Base-by-base conservation (phyloP, 2,329 filamentous ascomycete species). In the Trichoderma gracile region DNA sequence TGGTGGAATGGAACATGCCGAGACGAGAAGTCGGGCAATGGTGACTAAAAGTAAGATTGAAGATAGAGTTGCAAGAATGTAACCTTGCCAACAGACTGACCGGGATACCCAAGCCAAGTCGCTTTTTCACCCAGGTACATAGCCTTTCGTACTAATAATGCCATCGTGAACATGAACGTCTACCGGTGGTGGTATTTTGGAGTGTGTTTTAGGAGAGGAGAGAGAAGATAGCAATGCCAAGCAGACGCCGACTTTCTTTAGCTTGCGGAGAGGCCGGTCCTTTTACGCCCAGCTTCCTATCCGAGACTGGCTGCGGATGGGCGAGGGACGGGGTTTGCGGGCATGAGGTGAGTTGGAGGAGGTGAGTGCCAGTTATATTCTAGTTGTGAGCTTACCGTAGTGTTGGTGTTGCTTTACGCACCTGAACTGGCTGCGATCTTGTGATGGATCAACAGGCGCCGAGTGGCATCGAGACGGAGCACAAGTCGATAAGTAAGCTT, bases 211-310 rank as follows among this genome's bases (percentile, higher is more conserved):
- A 19, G 33, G 12, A 38, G 42, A 45, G 42, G 42, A 2, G 19
- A 40, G n/a, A 25, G 56, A 19, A n/a, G 43, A 21, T 27, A 33
- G 17, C 10, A 27, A 33, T 50, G 56, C 23, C 56, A 59, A 21
- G 56, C 45, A 42, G 12, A 50, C 45, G 40, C 57, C 46, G 25
- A 27, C 23, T 30, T 3, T 38, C n/a, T 61, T 33, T 59, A 40
- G 56, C 6, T 14, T 15, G 56, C 56, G 46, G 46, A 42, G 56
- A 14, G 42, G 23, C 33, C 56, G 46, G 56, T 23, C 56, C 45
- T 42, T 61, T 52, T 42, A 23, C 52, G 57, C 49, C 9, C 59
- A 62, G 12, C 59, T 62, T 53, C 59, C 59, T 62, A 40, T 62
- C 49, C 42, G 19, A 50, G 59, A 42, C 25, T 54, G 59, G 27